A percentile compares a stretch with the other conserved stretches of the same genome.
Conservation (phyloP, 192 early-diverging fungal species). For the Coemansia sp. region DNA sequence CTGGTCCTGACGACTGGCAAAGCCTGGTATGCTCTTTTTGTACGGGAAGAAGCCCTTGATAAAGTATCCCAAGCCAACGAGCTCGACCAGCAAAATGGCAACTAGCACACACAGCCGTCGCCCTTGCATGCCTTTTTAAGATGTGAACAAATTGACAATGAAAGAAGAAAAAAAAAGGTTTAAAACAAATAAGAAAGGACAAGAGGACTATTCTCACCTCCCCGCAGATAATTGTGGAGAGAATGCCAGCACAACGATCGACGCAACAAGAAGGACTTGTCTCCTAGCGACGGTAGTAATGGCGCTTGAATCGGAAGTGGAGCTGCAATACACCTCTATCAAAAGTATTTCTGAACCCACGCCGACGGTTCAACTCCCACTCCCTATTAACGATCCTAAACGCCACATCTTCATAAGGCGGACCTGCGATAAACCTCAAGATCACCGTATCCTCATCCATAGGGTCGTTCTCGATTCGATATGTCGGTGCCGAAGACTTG, state of each 20-base stretch:
- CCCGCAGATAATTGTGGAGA: background rate
- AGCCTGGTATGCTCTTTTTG: conserved; percentile 67
- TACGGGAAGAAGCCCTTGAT: conserved; percentile 80
- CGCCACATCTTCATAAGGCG: conserved; percentile 97
- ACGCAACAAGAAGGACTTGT: background rate
- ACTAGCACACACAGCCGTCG: conserved; percentile 22
- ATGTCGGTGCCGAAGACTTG: conserved; percentile 89
- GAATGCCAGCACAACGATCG: background rate
- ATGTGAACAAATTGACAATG: background rate
- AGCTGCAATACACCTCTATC: conserved; percentile 82
- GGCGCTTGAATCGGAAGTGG: conserved; percentile 83
- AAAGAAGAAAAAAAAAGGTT: background rate
- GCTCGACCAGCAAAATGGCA: conserved; percentile 52
- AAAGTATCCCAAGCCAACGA: conserved; percentile 67
- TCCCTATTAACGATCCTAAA: conserved; percentile 95
- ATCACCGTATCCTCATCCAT: conserved; percentile 77
- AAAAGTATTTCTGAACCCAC: conserved; percentile 77
- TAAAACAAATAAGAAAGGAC: background rate
- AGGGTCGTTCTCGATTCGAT: conserved; percentile 74
- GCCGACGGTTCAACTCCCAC: conserved; percentile 95
- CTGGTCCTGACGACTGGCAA: conserved; percentile 53
- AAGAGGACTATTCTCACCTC: background rate
- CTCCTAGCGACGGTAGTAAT: conserved; percentile 70
- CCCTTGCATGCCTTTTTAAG: conserved; percentile 16
- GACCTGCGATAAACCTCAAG: conserved; percentile 89